These are phyloP conservation scores for Aureoboletus auriporus DNA, from an alignment of 768 basidiomycete genomes.

Conservation along the genomic window DNA sequence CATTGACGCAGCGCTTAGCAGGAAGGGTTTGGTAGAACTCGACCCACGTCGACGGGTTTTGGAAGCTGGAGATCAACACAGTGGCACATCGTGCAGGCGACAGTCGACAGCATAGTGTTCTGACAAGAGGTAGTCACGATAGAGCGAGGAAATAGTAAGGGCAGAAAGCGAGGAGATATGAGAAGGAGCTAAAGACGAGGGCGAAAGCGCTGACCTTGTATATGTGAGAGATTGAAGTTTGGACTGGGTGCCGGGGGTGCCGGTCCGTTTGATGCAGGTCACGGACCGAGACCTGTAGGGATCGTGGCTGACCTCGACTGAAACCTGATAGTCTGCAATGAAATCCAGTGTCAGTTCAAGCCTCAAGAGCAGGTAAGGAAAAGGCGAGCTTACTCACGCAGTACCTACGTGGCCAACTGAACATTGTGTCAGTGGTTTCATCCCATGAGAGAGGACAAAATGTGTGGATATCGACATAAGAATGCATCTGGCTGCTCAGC, in stretches of 20 bases:
- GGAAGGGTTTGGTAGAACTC: not conserved
- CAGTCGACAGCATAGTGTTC: not conserved
- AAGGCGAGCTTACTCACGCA: not conserved
- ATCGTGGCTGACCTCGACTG: not conserved
- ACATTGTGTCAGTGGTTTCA: too few relatives aligned
- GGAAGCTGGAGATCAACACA: not conserved
- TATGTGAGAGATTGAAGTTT: not conserved
- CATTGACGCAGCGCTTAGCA: not conserved
- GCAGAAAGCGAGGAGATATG: not conserved
- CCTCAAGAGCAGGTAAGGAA: not conserved
- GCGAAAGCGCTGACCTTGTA: slow-evolving; percentile 1
- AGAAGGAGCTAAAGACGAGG: slow-evolving; percentile 1
- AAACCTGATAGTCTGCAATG: not conserved
- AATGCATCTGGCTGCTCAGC: too few relatives aligned
- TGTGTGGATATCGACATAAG: too few relatives aligned
- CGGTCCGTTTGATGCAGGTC: not conserved
- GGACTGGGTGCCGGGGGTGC: not conserved
- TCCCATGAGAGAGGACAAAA: too few relatives aligned
- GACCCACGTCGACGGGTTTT: not conserved
- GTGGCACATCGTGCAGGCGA: not conserved
- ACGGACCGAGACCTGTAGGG: not conserved
- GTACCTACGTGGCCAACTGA: too few relatives aligned
- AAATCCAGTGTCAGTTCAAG: not conserved
- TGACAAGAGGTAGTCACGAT: not conserved
- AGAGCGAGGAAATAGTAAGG: not conserved